A percentile compares a stretch with the other conserved stretches of the same genome.
Evolutionary conservation across 768 basidiomycete species (phyloP).

Genomic region (Lactifluus subvellereus): DNA sequence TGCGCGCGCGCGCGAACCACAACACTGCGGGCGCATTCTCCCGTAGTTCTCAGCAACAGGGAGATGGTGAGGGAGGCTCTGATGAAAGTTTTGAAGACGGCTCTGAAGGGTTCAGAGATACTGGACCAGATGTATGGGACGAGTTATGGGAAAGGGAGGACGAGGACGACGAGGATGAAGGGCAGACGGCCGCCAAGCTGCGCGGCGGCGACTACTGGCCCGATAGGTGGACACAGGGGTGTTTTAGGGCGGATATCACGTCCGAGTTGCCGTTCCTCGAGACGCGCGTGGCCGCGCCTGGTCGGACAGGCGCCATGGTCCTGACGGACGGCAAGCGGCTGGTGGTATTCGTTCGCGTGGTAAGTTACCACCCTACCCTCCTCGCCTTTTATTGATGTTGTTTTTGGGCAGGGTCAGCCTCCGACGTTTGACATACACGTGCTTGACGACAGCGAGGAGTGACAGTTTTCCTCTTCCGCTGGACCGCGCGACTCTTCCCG

Average conservation of each 20-base stretch:
- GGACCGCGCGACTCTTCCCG: not conserved
- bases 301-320: not conserved
- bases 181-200: not conserved
- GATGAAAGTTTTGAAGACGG: too few species aligned
- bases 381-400: not conserved
- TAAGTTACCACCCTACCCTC: not conserved
- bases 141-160: too few species aligned
- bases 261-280: constrained; percentile 11
- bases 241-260: not conserved
- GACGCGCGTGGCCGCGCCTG: not conserved
- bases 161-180: too few species aligned
- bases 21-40: too few species aligned
- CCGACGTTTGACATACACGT: constrained; percentile 13
- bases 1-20: too few species aligned
- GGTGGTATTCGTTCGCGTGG: constrained; percentile 3
- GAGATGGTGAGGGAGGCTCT: too few species aligned
- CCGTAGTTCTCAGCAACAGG: too few species aligned
- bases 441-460: not conserved
- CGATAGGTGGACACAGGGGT: not conserved
- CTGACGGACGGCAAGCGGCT: constrained; percentile 12
- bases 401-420: not conserved
- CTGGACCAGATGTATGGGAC: too few species aligned
- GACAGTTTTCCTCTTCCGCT: too few species aligned
- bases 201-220: not conserved
- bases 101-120: too few species aligned